Evolutionary conservation across 164 flowering plant genomes (phyloP).

Genomic region (Macadamia integrifolia): DNA sequence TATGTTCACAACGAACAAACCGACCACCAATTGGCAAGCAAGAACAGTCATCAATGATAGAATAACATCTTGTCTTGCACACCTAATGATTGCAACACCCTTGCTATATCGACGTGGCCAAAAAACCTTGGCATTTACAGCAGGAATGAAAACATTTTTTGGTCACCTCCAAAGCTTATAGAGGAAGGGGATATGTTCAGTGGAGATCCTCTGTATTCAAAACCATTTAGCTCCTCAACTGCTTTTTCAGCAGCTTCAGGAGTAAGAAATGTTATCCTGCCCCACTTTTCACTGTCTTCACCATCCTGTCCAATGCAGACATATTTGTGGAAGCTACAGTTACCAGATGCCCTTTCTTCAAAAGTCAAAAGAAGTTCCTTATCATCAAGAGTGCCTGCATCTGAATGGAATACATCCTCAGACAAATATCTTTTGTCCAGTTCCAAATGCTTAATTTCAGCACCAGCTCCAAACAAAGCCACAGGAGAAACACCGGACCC

Average conservation of each 20-base stretch:
- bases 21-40: conserved; percentile 47
- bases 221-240: conserved; percentile 29
- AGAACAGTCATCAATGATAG: conserved; percentile 35
- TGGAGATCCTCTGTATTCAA: conserved; percentile 39
- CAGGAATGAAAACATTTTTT: conserved; percentile 46
- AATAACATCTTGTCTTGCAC: conserved; percentile 42
- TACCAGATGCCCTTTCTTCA: conserved; percentile 50
- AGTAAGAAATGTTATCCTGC: conserved; percentile 68
- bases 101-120: conserved; percentile 86
- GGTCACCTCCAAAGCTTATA: conserved; percentile 37
- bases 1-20: conserved; percentile 30
- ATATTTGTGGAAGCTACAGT: conserved; percentile 53
- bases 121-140: conserved; percentile 64
- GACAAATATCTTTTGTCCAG: conserved; percentile 61
- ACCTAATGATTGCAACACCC: conserved; percentile 62
- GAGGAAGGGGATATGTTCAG: conserved; percentile 49
- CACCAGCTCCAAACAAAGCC: conserved; percentile 94
- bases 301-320: conserved; percentile 33
- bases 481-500: conserved; percentile 42
- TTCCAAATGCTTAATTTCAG: conserved; percentile 82
- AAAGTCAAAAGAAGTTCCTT: conserved; percentile 63
- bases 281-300: conserved; percentile 59
- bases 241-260: conserved; percentile 78
- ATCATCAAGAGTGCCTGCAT: conserved; percentile 41
- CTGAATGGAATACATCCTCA: conserved; percentile 52